Evolutionary conservation across 1,284 basidiomycete species (phyloP).

Genomic region (Cryptococcus jaspeensis): DNA sequence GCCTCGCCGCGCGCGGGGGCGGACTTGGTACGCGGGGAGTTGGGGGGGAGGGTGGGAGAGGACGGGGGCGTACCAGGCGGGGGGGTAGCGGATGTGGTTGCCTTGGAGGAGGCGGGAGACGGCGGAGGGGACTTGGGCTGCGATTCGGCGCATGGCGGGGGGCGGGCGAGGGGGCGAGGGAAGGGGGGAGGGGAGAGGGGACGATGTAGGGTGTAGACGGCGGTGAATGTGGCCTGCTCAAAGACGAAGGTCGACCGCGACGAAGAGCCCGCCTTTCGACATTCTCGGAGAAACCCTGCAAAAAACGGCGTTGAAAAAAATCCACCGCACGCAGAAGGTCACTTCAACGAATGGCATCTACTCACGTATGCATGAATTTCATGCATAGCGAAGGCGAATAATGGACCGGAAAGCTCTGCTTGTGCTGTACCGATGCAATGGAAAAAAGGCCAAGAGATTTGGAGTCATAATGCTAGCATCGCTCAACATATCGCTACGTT

Average conservation of each 20-base stretch:
- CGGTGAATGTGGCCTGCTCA: not conserved
- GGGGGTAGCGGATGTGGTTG: slow-evolving; percentile 66
- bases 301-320: slow-evolving; percentile 10
- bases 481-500: slow-evolving; percentile 4
- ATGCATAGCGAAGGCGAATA: no score
- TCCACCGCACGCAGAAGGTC: not conserved
- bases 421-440: not conserved
- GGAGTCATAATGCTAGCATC: slow-evolving; percentile 5
- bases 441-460: not conserved
- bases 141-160: slow-evolving; percentile 70
- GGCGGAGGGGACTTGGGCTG: slow-evolving; percentile 83
- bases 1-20: slow-evolving; percentile 52
- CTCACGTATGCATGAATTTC: not conserved
- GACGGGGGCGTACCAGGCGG: slow-evolving; percentile 83
- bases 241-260: not conserved
- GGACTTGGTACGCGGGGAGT: slow-evolving; percentile 71
- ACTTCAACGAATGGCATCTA: not conserved
- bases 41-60: slow-evolving; percentile 83
- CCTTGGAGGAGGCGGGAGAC: slow-evolving; percentile 78
- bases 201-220: not conserved
- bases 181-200: not conserved
- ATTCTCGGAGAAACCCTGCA: slow-evolving; percentile 19
- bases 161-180: not conserved
- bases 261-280: slow-evolving; percentile 17
- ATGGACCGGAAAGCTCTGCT: not conserved